Percentiles rank a stretch among this genome's conserved stretches.
Conservation (phyloP, 805 yeast species). For the Suhomyces emberorum region DNA sequence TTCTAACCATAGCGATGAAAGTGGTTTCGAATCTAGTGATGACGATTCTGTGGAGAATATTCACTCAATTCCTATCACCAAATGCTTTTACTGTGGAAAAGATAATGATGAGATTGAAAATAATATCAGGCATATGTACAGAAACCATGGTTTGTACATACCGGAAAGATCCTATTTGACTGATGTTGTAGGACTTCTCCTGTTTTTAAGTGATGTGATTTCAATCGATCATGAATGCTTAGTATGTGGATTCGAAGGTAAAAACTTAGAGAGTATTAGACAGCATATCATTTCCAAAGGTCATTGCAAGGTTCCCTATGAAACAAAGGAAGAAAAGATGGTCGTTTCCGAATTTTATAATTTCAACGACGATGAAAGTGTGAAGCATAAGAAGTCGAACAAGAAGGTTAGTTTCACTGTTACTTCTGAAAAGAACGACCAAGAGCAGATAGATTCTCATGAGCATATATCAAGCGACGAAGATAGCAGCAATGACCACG, state of each 20-base stretch:
- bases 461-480: slow-evolving; percentile 11
- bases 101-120: slow-evolving; percentile 52
- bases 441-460: slow-evolving; percentile 2
- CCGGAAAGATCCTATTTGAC: slow-evolving; percentile 40
- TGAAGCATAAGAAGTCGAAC: slow-evolving; percentile 12
- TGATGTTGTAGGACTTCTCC: slow-evolving; percentile 38
- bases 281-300: slow-evolving; percentile 44
- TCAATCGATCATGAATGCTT: slow-evolving; percentile 42
- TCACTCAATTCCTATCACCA: slow-evolving; percentile 44
- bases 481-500: slow-evolving; percentile 13
- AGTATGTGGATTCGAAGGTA: slow-evolving; percentile 44
- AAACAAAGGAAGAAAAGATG: slow-evolving; percentile 35
- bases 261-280: slow-evolving; percentile 37
- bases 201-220: slow-evolving; percentile 36
- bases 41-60: slow-evolving; percentile 21
- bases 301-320: slow-evolving; percentile 46
- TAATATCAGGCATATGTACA: slow-evolving; percentile 47
- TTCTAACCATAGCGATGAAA: slow-evolving; percentile 13
- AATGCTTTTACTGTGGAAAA: slow-evolving; percentile 57
- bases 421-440: not conserved
- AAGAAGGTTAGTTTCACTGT: slow-evolving; percentile 11
- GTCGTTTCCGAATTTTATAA: slow-evolving; percentile 38
- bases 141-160: slow-evolving; percentile 43
- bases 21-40: slow-evolving; percentile 16
- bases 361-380: slow-evolving; percentile 21